Base-by-base conservation (phyloP, 108 stramenopile genomes). In the Cyclotella cryptica region DNA sequence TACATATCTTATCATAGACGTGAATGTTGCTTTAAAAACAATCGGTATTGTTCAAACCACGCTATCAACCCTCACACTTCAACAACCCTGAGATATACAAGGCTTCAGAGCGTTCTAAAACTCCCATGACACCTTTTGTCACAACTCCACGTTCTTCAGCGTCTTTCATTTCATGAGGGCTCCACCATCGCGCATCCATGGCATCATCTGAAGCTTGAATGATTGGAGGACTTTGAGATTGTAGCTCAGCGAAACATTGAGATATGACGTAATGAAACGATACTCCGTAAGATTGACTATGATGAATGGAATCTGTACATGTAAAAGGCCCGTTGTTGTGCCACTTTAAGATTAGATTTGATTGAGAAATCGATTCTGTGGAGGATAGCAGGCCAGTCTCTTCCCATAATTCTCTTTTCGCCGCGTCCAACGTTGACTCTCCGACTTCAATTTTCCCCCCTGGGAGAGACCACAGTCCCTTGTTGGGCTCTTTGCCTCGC, bases 391-490 rank as follows among this genome's bases (percentile, higher is more conserved):
- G 75, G 0, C 87, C 61, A 9, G 86, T 87, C 74, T 92, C 91
- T 86, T 92, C 91, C 27, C 15, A 27, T 24, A 92, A 65, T 63
- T 92, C 91, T 42, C 89, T 69, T 55, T 66, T 77, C 14, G 83
- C 89, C 5, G 85, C 91, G 0, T 72, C 83, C 26, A 89, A 49
- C 35, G 85, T 84, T 17, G 61, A 18, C 78, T 92, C 91, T 30
- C 88, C 88, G n/a, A 28, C 54, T 47, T 90, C 89, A 29, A 92
- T 85, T 62, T 86, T 88, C 19, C 91, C n/a, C n/a, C 91, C 91
- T 7, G 91, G 87, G 10, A 92, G 66, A 12, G 80, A 82, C 91
- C 91, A 92, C 58, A 73, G 68, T 9, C 91, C 91, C 55, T 84
- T 84, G 53, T 86, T 88, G 22, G 91, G 91, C 42, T 83, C 80